Percentiles rank a stretch among this genome's conserved stretches.
Evolutionary conservation across 148 eudicot species (phyloP).

Genomic region (Rhododendron ferrugineum): DNA sequence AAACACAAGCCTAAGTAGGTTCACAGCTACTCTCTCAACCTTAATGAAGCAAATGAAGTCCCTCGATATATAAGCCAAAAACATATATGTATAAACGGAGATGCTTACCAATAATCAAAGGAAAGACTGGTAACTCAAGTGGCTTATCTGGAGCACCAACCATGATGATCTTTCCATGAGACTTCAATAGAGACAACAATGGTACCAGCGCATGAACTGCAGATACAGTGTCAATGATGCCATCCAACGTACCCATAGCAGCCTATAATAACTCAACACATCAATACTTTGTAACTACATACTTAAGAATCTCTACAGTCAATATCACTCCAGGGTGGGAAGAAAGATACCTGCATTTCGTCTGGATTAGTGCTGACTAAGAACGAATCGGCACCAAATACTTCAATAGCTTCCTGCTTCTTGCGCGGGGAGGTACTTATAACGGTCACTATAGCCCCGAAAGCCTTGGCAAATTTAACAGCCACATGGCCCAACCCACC

Average conservation of each 20-base stretch:
- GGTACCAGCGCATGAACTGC: conserved; percentile 15
- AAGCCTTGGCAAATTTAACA: conserved; percentile 30
- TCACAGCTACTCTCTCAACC: not conserved
- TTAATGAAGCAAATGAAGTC: not conserved
- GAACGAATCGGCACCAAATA: conserved; percentile 23
- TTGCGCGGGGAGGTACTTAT: conserved; percentile 27
- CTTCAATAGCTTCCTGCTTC: conserved; percentile 20
- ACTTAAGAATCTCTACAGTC: too few species aligned
- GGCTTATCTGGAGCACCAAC: conserved; percentile 13
- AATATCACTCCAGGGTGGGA: not conserved
- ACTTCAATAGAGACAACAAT: conserved; percentile 17
- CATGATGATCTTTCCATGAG: conserved; percentile 18
- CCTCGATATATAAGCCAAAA: not conserved
- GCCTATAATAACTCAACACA: conserved; percentile 11
- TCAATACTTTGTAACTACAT: not conserved
- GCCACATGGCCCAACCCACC: conserved; percentile 23
- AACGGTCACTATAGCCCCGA: conserved; percentile 25
- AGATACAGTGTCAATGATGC: conserved; percentile 23
- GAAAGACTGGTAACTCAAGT: not conserved
- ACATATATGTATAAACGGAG: not conserved
- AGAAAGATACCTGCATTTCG: conserved; percentile 16
- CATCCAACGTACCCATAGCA: conserved; percentile 20
- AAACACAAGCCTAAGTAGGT: not conserved
- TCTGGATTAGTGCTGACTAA: conserved; percentile 20
- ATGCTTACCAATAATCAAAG: not conserved